phyloP scores from a whole-genome alignment of 306 rosid species.

The Ammopiptanthus mongolicus region DNA sequence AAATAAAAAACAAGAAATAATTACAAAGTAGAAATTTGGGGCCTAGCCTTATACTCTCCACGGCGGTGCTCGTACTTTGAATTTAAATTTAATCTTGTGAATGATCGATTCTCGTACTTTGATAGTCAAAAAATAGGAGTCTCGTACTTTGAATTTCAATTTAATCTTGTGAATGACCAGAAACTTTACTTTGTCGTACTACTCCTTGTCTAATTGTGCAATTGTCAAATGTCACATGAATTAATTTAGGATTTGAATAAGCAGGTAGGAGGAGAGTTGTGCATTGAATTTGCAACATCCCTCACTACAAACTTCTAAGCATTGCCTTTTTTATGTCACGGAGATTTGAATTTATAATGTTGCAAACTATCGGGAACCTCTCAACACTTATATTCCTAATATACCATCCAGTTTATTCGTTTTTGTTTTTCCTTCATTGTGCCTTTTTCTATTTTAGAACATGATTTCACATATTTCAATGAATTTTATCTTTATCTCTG shows the following conservation, averaged over 20 bases:
- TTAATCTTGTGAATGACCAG: constrained; percentile 11
- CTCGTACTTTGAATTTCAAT: constrained; percentile 1
- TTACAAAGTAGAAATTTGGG: too few species aligned
- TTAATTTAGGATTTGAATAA: not conserved
- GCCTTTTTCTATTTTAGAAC: too few species aligned
- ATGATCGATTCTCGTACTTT: too few species aligned
- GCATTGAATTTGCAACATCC: not conserved
- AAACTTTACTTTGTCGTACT: not conserved
- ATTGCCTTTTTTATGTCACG: not conserved
- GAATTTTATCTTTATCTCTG: too few species aligned
- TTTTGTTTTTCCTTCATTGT: not conserved
- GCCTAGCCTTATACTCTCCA: too few species aligned
- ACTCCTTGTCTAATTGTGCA: constrained; percentile 4
- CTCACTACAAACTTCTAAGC: not conserved
- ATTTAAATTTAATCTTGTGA: too few species aligned
- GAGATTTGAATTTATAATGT: not conserved
- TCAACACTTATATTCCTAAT: not conserved
- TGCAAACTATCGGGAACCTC: not conserved
- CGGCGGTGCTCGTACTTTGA: too few species aligned
- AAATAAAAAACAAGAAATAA: too few species aligned
- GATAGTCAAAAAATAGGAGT: too few species aligned
- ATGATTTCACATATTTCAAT: too few species aligned
- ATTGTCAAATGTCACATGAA: constrained; percentile 29
- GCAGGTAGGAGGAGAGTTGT: not conserved
- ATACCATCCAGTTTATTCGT: too few species aligned